These are phyloP conservation scores for Rutstroemia sp. DNA, from an alignment of 2,329 filamentous ascomycete species.

Conservation along the genomic window DNA sequence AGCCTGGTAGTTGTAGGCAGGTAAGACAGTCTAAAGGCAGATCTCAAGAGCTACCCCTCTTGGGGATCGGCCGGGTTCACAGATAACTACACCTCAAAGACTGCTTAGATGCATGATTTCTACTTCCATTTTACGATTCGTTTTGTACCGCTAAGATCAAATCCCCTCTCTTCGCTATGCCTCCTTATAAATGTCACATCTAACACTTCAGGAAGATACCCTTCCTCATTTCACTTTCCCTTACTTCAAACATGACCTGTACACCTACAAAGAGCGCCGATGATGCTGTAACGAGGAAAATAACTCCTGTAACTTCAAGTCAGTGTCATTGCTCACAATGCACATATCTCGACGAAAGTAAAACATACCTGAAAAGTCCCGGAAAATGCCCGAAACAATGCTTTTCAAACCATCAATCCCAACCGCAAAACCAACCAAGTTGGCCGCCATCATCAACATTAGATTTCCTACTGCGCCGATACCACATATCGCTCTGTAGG, in stretches of 20 bases:
- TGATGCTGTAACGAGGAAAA: slow-evolving; percentile 67
- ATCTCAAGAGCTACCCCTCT: too few species aligned
- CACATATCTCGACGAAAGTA: background rate
- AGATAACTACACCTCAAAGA: too few species aligned
- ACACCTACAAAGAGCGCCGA: slow-evolving; percentile 73
- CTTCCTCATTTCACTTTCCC: slow-evolving; percentile 74
- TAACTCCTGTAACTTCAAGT: slow-evolving; percentile 43
- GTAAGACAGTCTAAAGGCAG: too few species aligned
- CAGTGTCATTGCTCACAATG: slow-evolving; percentile 12
- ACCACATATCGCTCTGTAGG: slow-evolving; percentile 74
- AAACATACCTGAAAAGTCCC: slow-evolving; percentile 58
- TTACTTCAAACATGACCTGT: slow-evolving; percentile 94
- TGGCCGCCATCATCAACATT: slow-evolving; percentile 92
- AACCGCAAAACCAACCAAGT: slow-evolving; percentile 90
- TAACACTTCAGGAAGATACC: slow-evolving; percentile 81
- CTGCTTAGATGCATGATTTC: too few species aligned
- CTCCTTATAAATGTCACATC: too few species aligned
- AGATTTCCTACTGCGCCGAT: slow-evolving; percentile 76
- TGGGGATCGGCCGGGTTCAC: too few species aligned
- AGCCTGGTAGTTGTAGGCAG: too few species aligned
- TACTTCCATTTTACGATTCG: too few species aligned
- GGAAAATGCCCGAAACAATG: slow-evolving; percentile 67
- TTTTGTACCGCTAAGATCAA: too few species aligned
- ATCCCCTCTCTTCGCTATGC: too few species aligned
- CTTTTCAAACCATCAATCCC: slow-evolving; percentile 80